Evolutionary conservation across 2,329 filamentous ascomycete species (phyloP).

Genomic region (Drechslerella dactyloides): DNA sequence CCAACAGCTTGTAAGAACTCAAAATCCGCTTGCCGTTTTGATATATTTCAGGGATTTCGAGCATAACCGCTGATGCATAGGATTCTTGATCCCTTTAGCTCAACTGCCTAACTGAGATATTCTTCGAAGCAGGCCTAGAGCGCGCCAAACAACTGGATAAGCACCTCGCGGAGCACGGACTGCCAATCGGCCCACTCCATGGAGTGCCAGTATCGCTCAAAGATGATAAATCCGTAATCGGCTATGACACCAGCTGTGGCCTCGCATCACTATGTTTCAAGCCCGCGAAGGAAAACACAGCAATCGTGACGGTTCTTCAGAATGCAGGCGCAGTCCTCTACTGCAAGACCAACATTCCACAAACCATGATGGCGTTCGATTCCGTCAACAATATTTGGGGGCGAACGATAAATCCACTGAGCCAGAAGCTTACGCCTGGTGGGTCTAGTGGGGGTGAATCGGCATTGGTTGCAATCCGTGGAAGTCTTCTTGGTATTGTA

Average conservation of each 20-base stretch:
- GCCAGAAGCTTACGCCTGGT: constrained; percentile 67
- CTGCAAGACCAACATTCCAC: constrained; percentile 73
- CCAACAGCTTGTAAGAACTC: constrained; percentile 60
- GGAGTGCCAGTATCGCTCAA: constrained; percentile 69
- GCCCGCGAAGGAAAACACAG: constrained; percentile 65
- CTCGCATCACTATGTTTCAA: constrained; percentile 69
- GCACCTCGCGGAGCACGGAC: constrained; percentile 61
- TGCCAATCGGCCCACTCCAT: constrained; percentile 69
- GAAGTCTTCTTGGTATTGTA: constrained; percentile 66
- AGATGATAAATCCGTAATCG: constrained; percentile 71
- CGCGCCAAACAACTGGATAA: constrained; percentile 63
- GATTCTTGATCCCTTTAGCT: constrained; percentile 52
- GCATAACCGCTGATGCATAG: background rate
- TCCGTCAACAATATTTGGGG: constrained; percentile 69
- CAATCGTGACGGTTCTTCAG: constrained; percentile 66
- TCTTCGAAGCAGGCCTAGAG: constrained; percentile 64
- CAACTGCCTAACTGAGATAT: constrained; percentile 65
- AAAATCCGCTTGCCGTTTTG: too few relatives aligned
- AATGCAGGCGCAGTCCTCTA: constrained; percentile 71
- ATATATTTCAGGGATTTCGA: too few relatives aligned
- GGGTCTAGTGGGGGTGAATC: constrained; percentile 72
- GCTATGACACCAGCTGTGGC: constrained; percentile 68
- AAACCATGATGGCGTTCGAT: constrained; percentile 65
- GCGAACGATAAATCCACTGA: constrained; percentile 69
- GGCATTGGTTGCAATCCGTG: constrained; percentile 66